A percentile compares a stretch with the other conserved stretches of the same genome.
These are phyloP conservation scores for Mesotaenium endlicherianum DNA, from an alignment of 139 green algal genomes.

Conservation along the genomic window DNA sequence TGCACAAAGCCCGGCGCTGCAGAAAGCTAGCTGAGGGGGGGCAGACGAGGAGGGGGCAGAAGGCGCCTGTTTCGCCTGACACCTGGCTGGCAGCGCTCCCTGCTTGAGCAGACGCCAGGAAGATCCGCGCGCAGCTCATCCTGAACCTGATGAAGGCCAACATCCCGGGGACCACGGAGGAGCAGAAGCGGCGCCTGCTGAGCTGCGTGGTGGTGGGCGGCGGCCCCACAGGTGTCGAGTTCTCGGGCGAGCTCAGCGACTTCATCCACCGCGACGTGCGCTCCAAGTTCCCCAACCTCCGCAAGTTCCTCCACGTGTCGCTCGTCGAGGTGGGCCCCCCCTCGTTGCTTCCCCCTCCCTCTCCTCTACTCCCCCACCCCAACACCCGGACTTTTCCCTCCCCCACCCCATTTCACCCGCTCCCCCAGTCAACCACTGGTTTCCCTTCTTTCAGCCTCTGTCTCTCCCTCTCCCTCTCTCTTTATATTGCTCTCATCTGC, in stretches of 20 bases:
- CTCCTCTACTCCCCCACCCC: too few species aligned
- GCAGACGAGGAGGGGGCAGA: too few species aligned
- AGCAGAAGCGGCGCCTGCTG: slow-evolving; percentile 55
- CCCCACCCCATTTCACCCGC: background rate
- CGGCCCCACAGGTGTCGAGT: slow-evolving; percentile 80
- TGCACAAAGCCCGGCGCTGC: too few species aligned
- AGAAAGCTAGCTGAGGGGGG: too few species aligned
- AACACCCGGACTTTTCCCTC: too few species aligned
- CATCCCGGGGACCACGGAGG: slow-evolving; percentile 56
- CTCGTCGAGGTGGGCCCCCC: slow-evolving; percentile 34
- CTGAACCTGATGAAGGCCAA: slow-evolving; percentile 51
- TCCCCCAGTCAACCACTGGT: background rate
- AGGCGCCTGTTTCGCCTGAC: too few species aligned
- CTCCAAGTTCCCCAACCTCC: slow-evolving; percentile 34
- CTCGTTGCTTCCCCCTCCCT: background rate
- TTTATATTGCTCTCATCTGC: too few species aligned
- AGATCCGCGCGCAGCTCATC: slow-evolving; percentile 37
- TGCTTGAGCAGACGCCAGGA: too few species aligned
- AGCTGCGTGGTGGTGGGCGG: slow-evolving; percentile 82
- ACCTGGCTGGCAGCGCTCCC: too few species aligned
- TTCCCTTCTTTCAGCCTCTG: too few species aligned
- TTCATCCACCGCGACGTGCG: slow-evolving; percentile 60
- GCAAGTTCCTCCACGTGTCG: slow-evolving; percentile 42
- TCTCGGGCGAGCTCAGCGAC: slow-evolving; percentile 76
- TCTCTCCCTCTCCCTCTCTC: background rate